These are phyloP conservation scores for Microsporum audouinii DNA, from an alignment of 2,329 filamentous ascomycete genomes.

Conservation along the genomic window DNA sequence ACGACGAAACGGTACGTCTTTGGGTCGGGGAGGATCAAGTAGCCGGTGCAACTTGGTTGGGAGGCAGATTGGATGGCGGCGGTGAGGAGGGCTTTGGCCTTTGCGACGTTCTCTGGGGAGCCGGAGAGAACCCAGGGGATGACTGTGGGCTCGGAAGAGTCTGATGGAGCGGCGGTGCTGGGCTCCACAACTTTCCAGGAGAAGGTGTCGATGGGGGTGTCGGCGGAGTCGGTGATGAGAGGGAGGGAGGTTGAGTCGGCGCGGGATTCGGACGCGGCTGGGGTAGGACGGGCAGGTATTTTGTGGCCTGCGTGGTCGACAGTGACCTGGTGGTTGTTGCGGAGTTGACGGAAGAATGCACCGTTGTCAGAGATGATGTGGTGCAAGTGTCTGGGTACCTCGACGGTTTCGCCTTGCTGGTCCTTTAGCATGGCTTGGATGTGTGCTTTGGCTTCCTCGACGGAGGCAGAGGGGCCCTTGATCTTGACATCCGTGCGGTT, in stretches of 20 bases:
- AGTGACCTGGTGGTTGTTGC: slow-evolving; percentile 74
- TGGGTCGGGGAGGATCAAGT: slow-evolving; percentile 80
- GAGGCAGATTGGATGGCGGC: slow-evolving; percentile 54
- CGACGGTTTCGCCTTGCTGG: slow-evolving; percentile 76
- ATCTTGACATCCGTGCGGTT: slow-evolving; percentile 78
- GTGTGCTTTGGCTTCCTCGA: slow-evolving; percentile 77
- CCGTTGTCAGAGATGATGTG: slow-evolving; percentile 73
- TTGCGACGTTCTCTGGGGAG: slow-evolving; percentile 62
- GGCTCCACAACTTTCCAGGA: slow-evolving; percentile 71
- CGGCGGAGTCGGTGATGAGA: slow-evolving; percentile 81
- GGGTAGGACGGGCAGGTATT: slow-evolving; percentile 56
- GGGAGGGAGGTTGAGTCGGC: slow-evolving; percentile 52
- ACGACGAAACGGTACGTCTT: slow-evolving; percentile 83
- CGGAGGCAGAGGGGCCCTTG: slow-evolving; percentile 62
- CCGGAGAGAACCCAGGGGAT: slow-evolving; percentile 80
- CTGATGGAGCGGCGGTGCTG: slow-evolving; percentile 15
- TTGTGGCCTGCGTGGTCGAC: slow-evolving; percentile 81
- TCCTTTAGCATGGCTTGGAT: slow-evolving; percentile 67
- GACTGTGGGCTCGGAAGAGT: slow-evolving; percentile 26
- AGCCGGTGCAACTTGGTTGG: slow-evolving; percentile 55
- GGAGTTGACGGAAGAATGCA: slow-evolving; percentile 82
- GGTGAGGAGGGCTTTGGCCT: slow-evolving; percentile 64
- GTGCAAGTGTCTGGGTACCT: slow-evolving; percentile 71
- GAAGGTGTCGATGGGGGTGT: slow-evolving; percentile 53
- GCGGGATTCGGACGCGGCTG: slow-evolving; percentile 32